Conservation (phyloP, 352 stramenopile species). For the Pythium aquatile region DNA sequence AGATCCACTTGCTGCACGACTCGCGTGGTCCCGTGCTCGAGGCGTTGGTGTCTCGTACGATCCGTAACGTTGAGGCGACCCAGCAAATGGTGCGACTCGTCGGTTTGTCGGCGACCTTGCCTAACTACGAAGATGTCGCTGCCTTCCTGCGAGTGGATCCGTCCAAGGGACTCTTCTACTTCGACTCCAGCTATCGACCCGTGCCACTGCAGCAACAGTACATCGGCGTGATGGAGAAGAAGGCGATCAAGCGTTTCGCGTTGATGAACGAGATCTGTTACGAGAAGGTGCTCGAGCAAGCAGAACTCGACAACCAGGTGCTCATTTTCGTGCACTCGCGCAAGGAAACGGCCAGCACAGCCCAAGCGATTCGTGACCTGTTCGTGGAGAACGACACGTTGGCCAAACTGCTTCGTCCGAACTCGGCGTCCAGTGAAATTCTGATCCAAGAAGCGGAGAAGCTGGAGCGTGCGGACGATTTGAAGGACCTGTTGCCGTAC, state of each 20-base stretch:
- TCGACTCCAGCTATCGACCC: slow-evolving; percentile 98
- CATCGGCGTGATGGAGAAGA: slow-evolving; percentile 99
- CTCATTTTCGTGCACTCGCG: slow-evolving; percentile 99
- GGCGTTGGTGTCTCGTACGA: slow-evolving; percentile 96
- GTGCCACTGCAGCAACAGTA: slow-evolving; percentile 99
- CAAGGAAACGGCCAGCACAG: slow-evolving; percentile 97
- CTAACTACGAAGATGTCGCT: slow-evolving; percentile 99
- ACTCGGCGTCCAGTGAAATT: slow-evolving; percentile 89
- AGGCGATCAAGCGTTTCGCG: slow-evolving; percentile 98
- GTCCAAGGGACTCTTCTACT: slow-evolving; percentile 98
- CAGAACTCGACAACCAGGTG: slow-evolving; percentile 95
- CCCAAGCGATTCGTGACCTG: slow-evolving; percentile 95
- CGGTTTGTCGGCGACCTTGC: slow-evolving; percentile 97
- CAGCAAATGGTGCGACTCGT: slow-evolving; percentile 97
- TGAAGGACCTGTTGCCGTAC: slow-evolving; percentile 98
- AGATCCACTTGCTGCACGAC: slow-evolving; percentile 99
- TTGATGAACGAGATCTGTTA: slow-evolving; percentile 99
- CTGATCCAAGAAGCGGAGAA: slow-evolving; percentile 93
- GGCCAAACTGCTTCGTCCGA: slow-evolving; percentile 86
- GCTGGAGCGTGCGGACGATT: slow-evolving; percentile 93
- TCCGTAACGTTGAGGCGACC: slow-evolving; percentile 97
- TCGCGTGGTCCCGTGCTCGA: slow-evolving; percentile 98
- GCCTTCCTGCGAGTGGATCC: slow-evolving; percentile 98
- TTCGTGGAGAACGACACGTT: slow-evolving; percentile 96
- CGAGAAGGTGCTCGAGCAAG: slow-evolving; percentile 96